phyloP scores from a whole-genome alignment of 352 stramenopile genomes.

The Phytophthora cajani region DNA sequence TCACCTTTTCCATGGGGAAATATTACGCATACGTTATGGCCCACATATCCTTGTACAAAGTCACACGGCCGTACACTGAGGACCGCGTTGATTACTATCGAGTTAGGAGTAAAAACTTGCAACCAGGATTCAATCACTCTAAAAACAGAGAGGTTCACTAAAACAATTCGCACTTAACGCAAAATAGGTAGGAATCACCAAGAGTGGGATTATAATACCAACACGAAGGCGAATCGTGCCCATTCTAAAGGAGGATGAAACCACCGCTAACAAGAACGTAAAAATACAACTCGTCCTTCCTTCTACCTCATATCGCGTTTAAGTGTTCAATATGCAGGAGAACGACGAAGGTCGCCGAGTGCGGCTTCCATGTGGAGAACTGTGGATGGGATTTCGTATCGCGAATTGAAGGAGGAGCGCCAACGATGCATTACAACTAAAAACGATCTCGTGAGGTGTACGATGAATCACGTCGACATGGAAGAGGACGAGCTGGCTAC shows the following conservation, averaged over 20 bases:
- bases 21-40: no score
- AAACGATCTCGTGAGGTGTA: not conserved
- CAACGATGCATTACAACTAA: not conserved
- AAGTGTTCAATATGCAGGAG: not conserved
- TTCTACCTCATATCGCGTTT: no score
- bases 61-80: no score
- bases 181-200: not conserved
- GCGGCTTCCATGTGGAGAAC: not conserved
- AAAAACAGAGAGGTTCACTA: not conserved
- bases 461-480: not conserved
- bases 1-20: no score
- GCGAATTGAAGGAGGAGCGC: not conserved
- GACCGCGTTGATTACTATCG: no score
- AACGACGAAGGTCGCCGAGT: not conserved
- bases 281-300: not conserved
- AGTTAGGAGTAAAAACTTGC: no score
- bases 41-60: no score
- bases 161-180: not conserved
- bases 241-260: not conserved
- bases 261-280: not conserved
- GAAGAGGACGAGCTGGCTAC: not conserved
- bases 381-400: not conserved
- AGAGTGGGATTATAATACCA: not conserved
- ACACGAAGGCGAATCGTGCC: not conserved
- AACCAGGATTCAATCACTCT: not conserved